Conservation (phyloP, 495 filamentous ascomycete genomes). For the Penicillium lividum region DNA sequence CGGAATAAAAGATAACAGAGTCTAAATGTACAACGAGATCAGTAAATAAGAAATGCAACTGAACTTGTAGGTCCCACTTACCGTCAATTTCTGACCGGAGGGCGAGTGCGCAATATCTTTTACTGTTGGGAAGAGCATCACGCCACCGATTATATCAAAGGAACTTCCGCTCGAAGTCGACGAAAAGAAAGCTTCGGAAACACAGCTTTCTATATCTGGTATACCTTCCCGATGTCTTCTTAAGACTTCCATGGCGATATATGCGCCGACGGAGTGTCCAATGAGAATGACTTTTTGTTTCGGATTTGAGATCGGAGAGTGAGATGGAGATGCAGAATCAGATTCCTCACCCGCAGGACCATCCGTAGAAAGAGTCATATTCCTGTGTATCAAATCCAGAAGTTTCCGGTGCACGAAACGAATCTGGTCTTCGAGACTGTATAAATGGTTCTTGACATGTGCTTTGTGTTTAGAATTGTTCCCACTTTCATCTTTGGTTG, state of each 20-base stretch:
- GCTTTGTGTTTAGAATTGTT: background rate
- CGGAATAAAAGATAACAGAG: conserved; percentile 52
- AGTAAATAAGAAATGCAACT: background rate
- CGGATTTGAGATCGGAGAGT: background rate
- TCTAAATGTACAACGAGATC: conserved; percentile 15
- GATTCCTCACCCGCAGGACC: background rate
- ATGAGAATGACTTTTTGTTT: conserved; percentile 66
- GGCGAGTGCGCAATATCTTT: conserved; percentile 69
- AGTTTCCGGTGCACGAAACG: conserved; percentile 37
- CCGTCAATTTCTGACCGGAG: conserved; percentile 58
- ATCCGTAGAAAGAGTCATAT: background rate
- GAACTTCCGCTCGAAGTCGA: too few relatives aligned
- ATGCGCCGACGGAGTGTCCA: conserved; percentile 81
- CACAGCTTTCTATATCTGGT: background rate
- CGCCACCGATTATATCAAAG: conserved; percentile 57
- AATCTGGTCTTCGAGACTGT: conserved; percentile 65
- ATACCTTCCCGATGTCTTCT: conserved; percentile 46
- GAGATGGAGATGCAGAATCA: background rate
- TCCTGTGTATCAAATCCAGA: conserved; percentile 19
- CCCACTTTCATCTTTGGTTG: background rate
- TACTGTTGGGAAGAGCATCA: conserved; percentile 78
- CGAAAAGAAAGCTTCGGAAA: background rate
- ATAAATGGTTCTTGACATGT: conserved; percentile 11
- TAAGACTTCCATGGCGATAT: conserved; percentile 73
- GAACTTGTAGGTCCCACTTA: conserved; percentile 18